Evolutionary conservation across 768 basidiomycete genomes (phyloP).

Genomic region (Podaxis sp.): DNA sequence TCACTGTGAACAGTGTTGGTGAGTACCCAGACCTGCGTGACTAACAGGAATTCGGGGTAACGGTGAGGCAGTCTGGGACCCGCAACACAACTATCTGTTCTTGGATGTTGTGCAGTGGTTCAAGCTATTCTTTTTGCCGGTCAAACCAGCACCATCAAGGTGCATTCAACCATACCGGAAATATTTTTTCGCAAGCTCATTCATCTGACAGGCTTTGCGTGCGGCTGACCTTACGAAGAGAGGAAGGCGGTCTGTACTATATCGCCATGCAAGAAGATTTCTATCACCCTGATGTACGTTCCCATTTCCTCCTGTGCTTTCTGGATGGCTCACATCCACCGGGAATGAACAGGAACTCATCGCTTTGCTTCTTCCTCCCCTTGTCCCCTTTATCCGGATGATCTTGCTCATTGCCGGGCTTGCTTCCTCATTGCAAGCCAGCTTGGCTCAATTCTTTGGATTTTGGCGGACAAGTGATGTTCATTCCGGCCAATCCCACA

Average conservation of each 20-base stretch:
- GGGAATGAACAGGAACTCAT: slow-evolving; percentile 35
- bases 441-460: slow-evolving; percentile 30
- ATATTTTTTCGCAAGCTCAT: neutral
- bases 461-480: slow-evolving; percentile 26
- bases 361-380: slow-evolving; percentile 41
- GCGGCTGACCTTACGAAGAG: slow-evolving; percentile 49
- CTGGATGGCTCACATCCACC: neutral
- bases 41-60: neutral
- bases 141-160: slow-evolving; percentile 45
- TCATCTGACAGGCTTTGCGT: slow-evolving; percentile 39
- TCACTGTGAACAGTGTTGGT: slow-evolving; percentile 44
- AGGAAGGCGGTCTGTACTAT: slow-evolving; percentile 32
- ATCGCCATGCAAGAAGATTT: slow-evolving; percentile 61
- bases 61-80: slow-evolving; percentile 45
- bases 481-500: neutral
- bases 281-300: slow-evolving; percentile 49
- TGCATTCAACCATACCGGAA: slow-evolving; percentile 22
- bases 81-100: slow-evolving; percentile 34
- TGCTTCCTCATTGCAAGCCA: slow-evolving; percentile 28
- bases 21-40: slow-evolving; percentile 17
- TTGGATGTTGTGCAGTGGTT: slow-evolving; percentile 57
- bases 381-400: slow-evolving; percentile 33
- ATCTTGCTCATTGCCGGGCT: slow-evolving; percentile 25
- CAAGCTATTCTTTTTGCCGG: slow-evolving; percentile 46
- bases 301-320: neutral